Evolutionary conservation across 2,329 filamentous ascomycete species (phyloP).

Genomic region (Aspergillus fumigatus): DNA sequence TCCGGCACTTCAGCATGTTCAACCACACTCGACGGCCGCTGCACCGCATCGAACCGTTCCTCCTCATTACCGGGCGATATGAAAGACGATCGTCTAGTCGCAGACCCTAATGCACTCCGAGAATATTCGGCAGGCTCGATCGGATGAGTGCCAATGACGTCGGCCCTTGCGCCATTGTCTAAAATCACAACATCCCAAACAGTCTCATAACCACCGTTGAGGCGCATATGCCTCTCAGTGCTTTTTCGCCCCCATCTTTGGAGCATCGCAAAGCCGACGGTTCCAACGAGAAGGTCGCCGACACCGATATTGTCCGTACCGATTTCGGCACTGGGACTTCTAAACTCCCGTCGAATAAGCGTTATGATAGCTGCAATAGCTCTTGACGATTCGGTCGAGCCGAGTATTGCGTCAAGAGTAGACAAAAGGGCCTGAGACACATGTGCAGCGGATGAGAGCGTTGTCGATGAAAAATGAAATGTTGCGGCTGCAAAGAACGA

Average conservation of each 20-base stretch:
- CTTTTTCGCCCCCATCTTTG: conserved; percentile 45
- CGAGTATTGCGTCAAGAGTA: conserved; percentile 44
- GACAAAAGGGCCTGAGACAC: conserved; percentile 43
- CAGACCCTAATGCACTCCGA: conserved; percentile 42
- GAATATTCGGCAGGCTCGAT: conserved; percentile 29
- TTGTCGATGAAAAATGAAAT: conserved; percentile 43
- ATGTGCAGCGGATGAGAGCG: conserved; percentile 39
- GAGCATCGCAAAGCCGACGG: conserved; percentile 42
- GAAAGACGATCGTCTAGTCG: conserved; percentile 52
- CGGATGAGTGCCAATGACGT: conserved; percentile 42
- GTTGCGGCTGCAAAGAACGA: conserved; percentile 45
- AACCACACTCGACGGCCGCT: conserved; percentile 25
- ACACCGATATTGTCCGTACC: conserved; percentile 39
- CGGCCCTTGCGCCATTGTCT: conserved; percentile 43
- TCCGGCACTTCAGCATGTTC: conserved; percentile 22
- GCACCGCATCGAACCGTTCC: conserved; percentile 36
- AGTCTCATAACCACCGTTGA: conserved; percentile 40
- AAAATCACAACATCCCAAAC: conserved; percentile 48
- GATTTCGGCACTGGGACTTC: conserved; percentile 29
- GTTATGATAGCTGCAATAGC: conserved; percentile 47
- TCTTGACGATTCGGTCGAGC: conserved; percentile 46
- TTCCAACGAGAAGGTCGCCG: conserved; percentile 41
- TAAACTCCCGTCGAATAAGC: conserved; percentile 42
- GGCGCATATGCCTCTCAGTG: conserved; percentile 38
- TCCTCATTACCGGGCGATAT: conserved; percentile 35